Evolutionary conservation across 768 basidiomycete species (phyloP).

Genomic region (Glaciozyma antarctica): DNA sequence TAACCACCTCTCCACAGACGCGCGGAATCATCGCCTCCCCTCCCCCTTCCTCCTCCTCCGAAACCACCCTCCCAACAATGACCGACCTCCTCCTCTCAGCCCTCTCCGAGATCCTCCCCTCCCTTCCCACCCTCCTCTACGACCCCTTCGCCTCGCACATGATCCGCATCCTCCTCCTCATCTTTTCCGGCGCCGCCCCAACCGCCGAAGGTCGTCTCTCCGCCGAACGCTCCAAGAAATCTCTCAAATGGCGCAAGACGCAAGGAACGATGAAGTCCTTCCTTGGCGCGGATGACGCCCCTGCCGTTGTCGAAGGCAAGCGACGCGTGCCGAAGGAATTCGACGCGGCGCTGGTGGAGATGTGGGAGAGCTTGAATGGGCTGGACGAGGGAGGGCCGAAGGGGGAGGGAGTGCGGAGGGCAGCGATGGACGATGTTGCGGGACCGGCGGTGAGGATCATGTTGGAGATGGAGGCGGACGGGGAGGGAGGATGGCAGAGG

Average conservation of each 20-base stretch:
- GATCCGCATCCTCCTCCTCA: constrained; percentile 62
- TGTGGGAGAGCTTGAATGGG: constrained; percentile 38
- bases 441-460: constrained; percentile 21
- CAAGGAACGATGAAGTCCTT: constrained; percentile 43
- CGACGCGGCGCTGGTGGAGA: constrained; percentile 8
- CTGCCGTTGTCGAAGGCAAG: constrained; percentile 28
- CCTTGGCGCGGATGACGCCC: constrained; percentile 51
- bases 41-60: not conserved
- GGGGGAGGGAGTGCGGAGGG: constrained; percentile 25
- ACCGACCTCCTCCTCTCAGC: constrained; percentile 36
- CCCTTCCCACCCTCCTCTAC: constrained; percentile 57
- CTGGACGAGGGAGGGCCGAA: constrained; percentile 19
- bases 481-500: constrained; percentile 11
- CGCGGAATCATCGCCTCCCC: constrained; percentile 30
- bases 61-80: constrained; percentile 38
- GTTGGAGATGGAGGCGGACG: constrained; percentile 22
- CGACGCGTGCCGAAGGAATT: constrained; percentile 48
- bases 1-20: constrained; percentile 11
- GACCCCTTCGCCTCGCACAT: constrained; percentile 89
- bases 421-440: constrained; percentile 28
- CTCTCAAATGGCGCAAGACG: constrained; percentile 66
- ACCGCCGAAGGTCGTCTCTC: constrained; percentile 8
- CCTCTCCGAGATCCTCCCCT: constrained; percentile 59
- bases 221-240: constrained; percentile 69
- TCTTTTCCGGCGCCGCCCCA: constrained; percentile 53